A percentile compares a stretch with the other conserved stretches of the same genome.
These are phyloP conservation scores for Keithomyces neogunnii DNA, from an alignment of 2,329 filamentous ascomycete genomes.

Conservation along the genomic window DNA sequence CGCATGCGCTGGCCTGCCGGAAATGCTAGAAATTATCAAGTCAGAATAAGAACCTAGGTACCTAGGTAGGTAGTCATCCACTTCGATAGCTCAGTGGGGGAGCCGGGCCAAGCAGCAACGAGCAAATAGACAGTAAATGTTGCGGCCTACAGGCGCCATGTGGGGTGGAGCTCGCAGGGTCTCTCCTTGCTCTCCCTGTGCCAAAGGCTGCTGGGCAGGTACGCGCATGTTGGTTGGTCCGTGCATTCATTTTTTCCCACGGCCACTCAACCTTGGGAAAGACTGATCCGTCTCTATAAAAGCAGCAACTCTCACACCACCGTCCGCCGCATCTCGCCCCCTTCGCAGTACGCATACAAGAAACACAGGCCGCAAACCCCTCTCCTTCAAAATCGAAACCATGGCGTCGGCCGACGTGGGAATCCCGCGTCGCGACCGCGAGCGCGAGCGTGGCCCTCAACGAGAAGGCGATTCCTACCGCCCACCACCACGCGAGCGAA, in stretches of 20 bases:
- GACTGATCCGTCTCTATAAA: too few relatives aligned
- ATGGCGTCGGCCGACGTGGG: slow-evolving; percentile 40
- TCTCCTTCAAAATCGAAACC: neutral
- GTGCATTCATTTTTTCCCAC: slow-evolving; percentile 17
- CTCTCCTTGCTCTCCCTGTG: too few relatives aligned
- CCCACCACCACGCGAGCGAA: slow-evolving; percentile 26
- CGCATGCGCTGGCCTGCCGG: too few relatives aligned
- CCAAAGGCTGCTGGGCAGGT: too few relatives aligned
- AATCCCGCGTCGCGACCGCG: slow-evolving; percentile 29
- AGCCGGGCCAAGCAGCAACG: too few relatives aligned
- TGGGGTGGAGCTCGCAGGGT: too few relatives aligned
- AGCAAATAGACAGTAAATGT: too few relatives aligned
- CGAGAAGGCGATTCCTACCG: slow-evolving; percentile 45
- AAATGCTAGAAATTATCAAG: too few relatives aligned
- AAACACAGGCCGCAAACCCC: neutral
- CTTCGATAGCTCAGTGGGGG: too few relatives aligned
- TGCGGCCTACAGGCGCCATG: too few relatives aligned
- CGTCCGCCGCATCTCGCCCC: neutral
- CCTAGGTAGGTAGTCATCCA: too few relatives aligned
- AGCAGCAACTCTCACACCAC: neutral
- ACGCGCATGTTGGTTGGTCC: slow-evolving; percentile 8
- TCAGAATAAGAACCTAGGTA: too few relatives aligned
- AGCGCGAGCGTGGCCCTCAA: slow-evolving; percentile 9
- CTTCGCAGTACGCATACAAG: neutral
- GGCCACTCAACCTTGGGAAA: neutral